These are phyloP conservation scores for Ophiosphaerella herpotricha DNA, from an alignment of 2,329 filamentous ascomycete genomes.

Conservation along the genomic window DNA sequence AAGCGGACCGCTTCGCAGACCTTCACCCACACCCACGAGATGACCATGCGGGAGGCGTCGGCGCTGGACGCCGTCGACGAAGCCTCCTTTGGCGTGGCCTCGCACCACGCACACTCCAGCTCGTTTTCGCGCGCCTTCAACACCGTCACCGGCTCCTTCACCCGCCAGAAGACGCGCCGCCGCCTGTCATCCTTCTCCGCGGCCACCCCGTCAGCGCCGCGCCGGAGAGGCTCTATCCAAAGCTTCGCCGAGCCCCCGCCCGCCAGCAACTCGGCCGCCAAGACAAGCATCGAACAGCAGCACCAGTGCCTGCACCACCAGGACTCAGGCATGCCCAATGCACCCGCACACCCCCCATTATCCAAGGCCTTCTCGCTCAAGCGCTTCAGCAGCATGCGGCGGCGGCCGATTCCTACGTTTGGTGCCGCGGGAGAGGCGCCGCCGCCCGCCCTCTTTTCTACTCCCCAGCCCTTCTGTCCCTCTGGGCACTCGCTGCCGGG, in stretches of 20 bases:
- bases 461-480: slow-evolving; percentile 1
- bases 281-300: slow-evolving; percentile 25
- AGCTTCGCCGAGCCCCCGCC: slow-evolving; percentile 30
- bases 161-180: slow-evolving; percentile 40
- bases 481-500: too few species aligned
- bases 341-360: slow-evolving; percentile 15
- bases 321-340: slow-evolving; percentile 35
- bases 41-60: slow-evolving; percentile 29
- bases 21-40: slow-evolving; percentile 34
- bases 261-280: slow-evolving; percentile 20
- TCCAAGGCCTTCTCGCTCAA: slow-evolving; percentile 34
- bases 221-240: slow-evolving; percentile 37
- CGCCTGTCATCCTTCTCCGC: slow-evolving; percentile 41
- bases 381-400: slow-evolving; percentile 38
- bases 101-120: slow-evolving; percentile 27
- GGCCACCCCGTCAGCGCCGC: slow-evolving; percentile 20
- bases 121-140: slow-evolving; percentile 39
- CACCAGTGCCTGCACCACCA: slow-evolving; percentile 37
- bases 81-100: slow-evolving; percentile 18
- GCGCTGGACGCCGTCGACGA: slow-evolving; percentile 39
- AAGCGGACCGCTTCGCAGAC: slow-evolving; percentile 47
- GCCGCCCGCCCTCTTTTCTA: slow-evolving; percentile 18
- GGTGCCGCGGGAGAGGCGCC: slow-evolving; percentile 29
- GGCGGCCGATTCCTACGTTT: slow-evolving; percentile 38
- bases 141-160: slow-evolving; percentile 34